A percentile compares a stretch with the other conserved stretches of the same genome.
Evolutionary conservation across 768 basidiomycete species (phyloP).

Genomic region (Boletus eberwhitei): DNA sequence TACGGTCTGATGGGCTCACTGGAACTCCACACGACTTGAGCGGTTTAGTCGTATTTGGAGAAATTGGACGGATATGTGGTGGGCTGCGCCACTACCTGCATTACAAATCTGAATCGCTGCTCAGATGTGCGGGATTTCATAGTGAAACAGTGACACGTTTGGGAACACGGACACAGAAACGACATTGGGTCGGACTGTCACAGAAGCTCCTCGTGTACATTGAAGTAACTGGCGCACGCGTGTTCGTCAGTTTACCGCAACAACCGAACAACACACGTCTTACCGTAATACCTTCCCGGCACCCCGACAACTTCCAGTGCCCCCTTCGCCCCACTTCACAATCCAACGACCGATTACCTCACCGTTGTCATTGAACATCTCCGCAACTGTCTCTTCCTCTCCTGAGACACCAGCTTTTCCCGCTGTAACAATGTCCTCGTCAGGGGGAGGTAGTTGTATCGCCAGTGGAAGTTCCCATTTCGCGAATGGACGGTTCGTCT

Average conservation of each 20-base stretch:
- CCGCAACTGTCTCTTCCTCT: slow-evolving; percentile 75
- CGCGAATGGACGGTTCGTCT: slow-evolving; percentile 66
- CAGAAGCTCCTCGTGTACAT: slow-evolving; percentile 51
- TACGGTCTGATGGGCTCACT: not conserved
- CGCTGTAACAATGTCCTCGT: slow-evolving; percentile 32
- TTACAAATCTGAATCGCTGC: not conserved
- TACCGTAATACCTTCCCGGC: slow-evolving; percentile 68
- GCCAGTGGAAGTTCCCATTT: slow-evolving; percentile 72
- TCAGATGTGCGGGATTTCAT: not conserved
- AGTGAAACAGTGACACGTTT: not conserved
- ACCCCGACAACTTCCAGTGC: slow-evolving; percentile 58
- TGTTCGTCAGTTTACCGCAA: not conserved
- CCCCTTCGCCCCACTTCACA: slow-evolving; percentile 68
- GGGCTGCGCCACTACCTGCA: not conserved
- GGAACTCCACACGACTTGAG: not conserved
- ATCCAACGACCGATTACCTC: slow-evolving; percentile 72
- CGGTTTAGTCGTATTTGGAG: not conserved
- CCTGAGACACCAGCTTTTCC: slow-evolving; percentile 39
- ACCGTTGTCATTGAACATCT: slow-evolving; percentile 59
- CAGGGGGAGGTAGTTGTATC: slow-evolving; percentile 43
- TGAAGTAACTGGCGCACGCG: slow-evolving; percentile 39
- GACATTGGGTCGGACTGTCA: slow-evolving; percentile 6
- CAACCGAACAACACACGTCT: slow-evolving; percentile 18
- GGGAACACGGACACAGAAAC: not conserved
- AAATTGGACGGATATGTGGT: not conserved